Base-by-base conservation (phyloP, 495 filamentous ascomycete species). In the Talaromyces wortmannii region DNA sequence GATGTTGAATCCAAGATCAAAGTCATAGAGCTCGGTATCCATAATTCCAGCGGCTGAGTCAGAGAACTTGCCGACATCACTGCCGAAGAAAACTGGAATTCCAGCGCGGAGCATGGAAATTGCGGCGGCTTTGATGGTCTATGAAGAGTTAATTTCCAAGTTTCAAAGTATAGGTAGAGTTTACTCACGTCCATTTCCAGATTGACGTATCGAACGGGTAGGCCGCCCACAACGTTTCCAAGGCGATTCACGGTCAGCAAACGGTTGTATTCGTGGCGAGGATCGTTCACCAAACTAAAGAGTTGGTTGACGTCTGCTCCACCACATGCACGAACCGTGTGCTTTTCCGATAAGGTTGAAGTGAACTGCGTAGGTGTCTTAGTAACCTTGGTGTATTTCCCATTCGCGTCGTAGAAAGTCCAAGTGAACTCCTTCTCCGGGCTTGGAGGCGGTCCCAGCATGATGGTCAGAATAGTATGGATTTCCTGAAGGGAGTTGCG, bases 51-150 rank as follows among this genome's bases (percentile, higher is more conserved):
- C 73, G 3, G 56, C 53, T 0, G 63, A 61, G 61, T 91, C 83
- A 52, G 76, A 82, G 69, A 83, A 91, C 66, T 94, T 91, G 40
- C 90, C 90, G 0, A 94, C 90, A 60, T 96, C 90, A 43, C 79
- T 86, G 46, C 90, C 90, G 68, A 95, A 96, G 77, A 96, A 96
- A 48, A 94, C 79, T 15, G 91, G 90, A 7, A 87, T 65, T 29
- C 88, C 87, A 3, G 81, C 79, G 59, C 82, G 74, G 15, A 96
- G 80, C 87, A 91, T 92, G 1, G 79, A 70, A 42, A 94, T 83
- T 60, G 83, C 85, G 3, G 87, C 87, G 0, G 64, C 60, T 70
- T 95, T 94, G 50, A 94, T 81, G 5, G 72, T 79, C 54, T 69
- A 31, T 5, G 15, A 6, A 31, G 4, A 11, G 11, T 18, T 30